Percentiles rank a stretch among this genome's conserved stretches.
These are phyloP conservation scores for Fusarium sp. DNA, from an alignment of 2,329 filamentous ascomycete genomes.

Conservation along the genomic window DNA sequence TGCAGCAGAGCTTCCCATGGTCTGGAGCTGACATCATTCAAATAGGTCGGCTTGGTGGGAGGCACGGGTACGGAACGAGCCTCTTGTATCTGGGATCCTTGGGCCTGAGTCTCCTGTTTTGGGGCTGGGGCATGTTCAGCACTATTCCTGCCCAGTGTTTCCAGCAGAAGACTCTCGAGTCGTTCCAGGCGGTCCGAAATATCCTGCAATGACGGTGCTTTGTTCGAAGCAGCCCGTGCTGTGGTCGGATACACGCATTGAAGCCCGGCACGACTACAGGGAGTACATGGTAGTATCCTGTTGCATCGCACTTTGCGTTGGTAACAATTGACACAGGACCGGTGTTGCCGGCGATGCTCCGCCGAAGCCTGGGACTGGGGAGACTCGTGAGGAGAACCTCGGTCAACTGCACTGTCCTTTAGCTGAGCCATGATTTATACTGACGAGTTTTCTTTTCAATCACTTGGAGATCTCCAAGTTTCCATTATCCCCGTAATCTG, in stretches of 20 bases:
- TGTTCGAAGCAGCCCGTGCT: not conserved
- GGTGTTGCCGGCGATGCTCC: not conserved
- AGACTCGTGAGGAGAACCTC: not conserved
- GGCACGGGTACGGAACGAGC: not conserved
- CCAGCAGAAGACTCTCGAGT: constrained; percentile 8
- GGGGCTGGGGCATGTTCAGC: not conserved
- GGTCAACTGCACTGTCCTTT: not conserved
- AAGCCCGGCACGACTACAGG: constrained; percentile 8
- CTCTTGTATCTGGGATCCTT: not conserved
- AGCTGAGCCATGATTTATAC: not conserved
- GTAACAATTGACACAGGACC: constrained; percentile 19
- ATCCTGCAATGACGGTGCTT: constrained; percentile 9
- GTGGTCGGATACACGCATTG: not conserved
- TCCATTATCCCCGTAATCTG: not conserved
- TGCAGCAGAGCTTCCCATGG: constrained; percentile 16
- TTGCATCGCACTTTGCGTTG: constrained; percentile 16
- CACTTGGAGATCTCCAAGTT: not conserved
- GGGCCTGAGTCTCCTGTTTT: not conserved
- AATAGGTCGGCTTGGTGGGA: not conserved
- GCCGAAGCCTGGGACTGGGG: not conserved
- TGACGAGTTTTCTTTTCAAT: not conserved
- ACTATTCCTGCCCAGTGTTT: not conserved
- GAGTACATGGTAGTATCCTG: constrained; percentile 10
- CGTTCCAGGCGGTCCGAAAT: constrained; percentile 11
- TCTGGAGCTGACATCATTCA: not conserved